These are phyloP conservation scores for Chrysosporium queenslandicum DNA, from an alignment of 2,329 filamentous ascomycete species.

Conservation along the genomic window DNA sequence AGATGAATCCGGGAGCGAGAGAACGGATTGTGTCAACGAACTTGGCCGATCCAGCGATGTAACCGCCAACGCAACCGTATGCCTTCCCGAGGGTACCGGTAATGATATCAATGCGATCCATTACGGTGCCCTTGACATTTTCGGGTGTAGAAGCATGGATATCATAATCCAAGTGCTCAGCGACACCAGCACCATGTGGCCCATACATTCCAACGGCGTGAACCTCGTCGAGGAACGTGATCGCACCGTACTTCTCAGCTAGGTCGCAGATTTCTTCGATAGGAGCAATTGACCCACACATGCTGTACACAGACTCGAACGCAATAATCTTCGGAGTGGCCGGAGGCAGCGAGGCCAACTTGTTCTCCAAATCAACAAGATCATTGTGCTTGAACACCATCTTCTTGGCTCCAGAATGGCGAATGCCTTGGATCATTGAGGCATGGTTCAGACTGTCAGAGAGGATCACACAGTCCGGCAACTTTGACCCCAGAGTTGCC, in stretches of 20 bases:
- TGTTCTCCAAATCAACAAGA: slow-evolving; percentile 79
- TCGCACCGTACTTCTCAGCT: slow-evolving; percentile 92
- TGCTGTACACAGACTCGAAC: slow-evolving; percentile 97
- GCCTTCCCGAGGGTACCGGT: slow-evolving; percentile 95
- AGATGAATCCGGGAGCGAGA: slow-evolving; percentile 94
- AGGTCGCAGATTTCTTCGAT: slow-evolving; percentile 94
- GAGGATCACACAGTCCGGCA: slow-evolving; percentile 94
- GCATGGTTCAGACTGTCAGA: slow-evolving; percentile 96
- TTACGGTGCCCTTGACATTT: slow-evolving; percentile 60
- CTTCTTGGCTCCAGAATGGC: slow-evolving; percentile 93
- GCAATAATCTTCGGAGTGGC: slow-evolving; percentile 94
- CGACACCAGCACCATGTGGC: slow-evolving; percentile 86
- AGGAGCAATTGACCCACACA: slow-evolving; percentile 95
- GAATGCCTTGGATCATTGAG: slow-evolving; percentile 98
- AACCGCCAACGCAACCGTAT: slow-evolving; percentile 93
- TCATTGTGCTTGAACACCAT: slow-evolving; percentile 99
- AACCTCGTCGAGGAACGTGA: slow-evolving; percentile 97
- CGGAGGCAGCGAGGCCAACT: slow-evolving; percentile 75
- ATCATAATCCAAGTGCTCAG: slow-evolving; percentile 93
- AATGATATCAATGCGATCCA: slow-evolving; percentile 96
- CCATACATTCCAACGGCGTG: slow-evolving; percentile 99
- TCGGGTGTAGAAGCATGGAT: slow-evolving; percentile 61
- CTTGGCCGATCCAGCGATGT: slow-evolving; percentile 81
- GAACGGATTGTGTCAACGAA: slow-evolving; percentile 90
- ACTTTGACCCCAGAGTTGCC: slow-evolving; percentile 89